A percentile compares a stretch with the other conserved stretches of the same genome.
Evolutionary conservation across 2,329 filamentous ascomycete species (phyloP).

Genomic region (Fusarium pseudonygamai): DNA sequence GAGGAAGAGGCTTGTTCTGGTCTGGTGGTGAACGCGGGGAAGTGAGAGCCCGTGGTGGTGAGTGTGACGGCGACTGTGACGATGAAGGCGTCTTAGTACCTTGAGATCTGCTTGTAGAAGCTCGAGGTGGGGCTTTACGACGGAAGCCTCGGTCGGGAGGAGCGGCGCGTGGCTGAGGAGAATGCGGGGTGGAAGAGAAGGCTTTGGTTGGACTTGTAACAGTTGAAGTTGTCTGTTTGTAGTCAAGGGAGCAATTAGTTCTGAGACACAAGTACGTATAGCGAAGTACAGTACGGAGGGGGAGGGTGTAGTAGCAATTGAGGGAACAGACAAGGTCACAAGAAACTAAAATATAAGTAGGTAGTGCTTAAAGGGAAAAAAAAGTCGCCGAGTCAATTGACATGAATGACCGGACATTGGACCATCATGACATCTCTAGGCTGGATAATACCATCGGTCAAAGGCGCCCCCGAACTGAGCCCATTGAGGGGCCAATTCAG

Average conservation of each 20-base stretch:
- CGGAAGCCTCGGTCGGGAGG: slow-evolving; percentile 40
- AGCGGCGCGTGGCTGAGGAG: slow-evolving; percentile 40
- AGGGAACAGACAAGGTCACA: background rate
- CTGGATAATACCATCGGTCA: slow-evolving; percentile 25
- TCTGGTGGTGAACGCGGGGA: slow-evolving; percentile 54
- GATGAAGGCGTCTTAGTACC: slow-evolving; percentile 32
- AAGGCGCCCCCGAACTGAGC: slow-evolving; percentile 28
- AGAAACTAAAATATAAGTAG: background rate
- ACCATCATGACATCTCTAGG: slow-evolving; percentile 23
- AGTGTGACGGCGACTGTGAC: slow-evolving; percentile 40
- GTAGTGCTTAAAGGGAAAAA: background rate
- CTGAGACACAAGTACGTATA: background rate
- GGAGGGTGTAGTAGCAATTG: background rate
- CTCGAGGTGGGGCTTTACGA: slow-evolving; percentile 35
- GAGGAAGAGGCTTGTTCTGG: slow-evolving; percentile 67
- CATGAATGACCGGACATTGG: slow-evolving; percentile 1
- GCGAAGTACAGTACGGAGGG: background rate
- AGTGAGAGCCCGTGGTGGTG: slow-evolving; percentile 35
- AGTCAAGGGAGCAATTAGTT: slow-evolving; percentile 21
- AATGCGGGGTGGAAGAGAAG: slow-evolving; percentile 38
- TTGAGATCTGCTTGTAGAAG: slow-evolving; percentile 23
- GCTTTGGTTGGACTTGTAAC: background rate
- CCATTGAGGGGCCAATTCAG: slow-evolving; percentile 32
- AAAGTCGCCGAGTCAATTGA: slow-evolving; percentile 15
- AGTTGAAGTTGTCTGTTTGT: slow-evolving; percentile 11